Percentiles rank a stretch among this genome's conserved stretches.
These are phyloP conservation scores for Aspergillus hiratsukae DNA, from an alignment of 2,329 filamentous ascomycete species.

Conservation along the genomic window DNA sequence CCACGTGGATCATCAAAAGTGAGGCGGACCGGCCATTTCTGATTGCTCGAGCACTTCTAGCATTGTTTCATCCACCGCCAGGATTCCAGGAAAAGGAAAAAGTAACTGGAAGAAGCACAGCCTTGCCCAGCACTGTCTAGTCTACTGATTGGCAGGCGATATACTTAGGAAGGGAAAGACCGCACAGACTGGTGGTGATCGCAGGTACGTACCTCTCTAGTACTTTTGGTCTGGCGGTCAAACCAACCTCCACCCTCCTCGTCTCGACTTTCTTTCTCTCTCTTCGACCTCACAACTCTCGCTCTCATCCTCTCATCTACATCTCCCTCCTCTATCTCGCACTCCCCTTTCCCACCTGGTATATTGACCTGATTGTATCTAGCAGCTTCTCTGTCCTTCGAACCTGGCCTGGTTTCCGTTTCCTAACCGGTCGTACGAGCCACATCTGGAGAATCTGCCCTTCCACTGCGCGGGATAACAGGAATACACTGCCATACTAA, in stretches of 20 bases:
- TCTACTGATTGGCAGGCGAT: background rate
- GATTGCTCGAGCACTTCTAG: background rate
- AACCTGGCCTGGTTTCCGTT: slow-evolving; percentile 1
- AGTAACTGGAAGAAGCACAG: background rate
- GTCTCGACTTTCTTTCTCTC: background rate
- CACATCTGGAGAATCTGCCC: slow-evolving; percentile 6
- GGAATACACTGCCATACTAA: slow-evolving; percentile 2
- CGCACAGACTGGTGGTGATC: background rate
- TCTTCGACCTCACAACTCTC: background rate
- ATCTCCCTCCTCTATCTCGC: slow-evolving; percentile 4
- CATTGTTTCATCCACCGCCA: background rate
- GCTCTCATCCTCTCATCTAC: background rate
- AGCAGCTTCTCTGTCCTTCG: background rate
- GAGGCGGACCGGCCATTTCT: slow-evolving; percentile 14
- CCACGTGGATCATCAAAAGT: slow-evolving; percentile 29
- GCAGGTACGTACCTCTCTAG: slow-evolving; percentile 11
- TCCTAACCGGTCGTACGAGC: slow-evolving; percentile 1
- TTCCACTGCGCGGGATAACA: background rate
- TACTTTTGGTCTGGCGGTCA: slow-evolving; percentile 13
- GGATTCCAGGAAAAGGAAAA: background rate
- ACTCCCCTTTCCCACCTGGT: slow-evolving; percentile 6
- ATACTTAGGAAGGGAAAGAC: background rate
- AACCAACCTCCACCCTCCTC: background rate
- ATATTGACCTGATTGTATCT: slow-evolving; percentile 3
- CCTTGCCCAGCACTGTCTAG: background rate